Base-by-base conservation (phyloP, 441 rosid genomes). In the Syzygium malaccense region DNA sequence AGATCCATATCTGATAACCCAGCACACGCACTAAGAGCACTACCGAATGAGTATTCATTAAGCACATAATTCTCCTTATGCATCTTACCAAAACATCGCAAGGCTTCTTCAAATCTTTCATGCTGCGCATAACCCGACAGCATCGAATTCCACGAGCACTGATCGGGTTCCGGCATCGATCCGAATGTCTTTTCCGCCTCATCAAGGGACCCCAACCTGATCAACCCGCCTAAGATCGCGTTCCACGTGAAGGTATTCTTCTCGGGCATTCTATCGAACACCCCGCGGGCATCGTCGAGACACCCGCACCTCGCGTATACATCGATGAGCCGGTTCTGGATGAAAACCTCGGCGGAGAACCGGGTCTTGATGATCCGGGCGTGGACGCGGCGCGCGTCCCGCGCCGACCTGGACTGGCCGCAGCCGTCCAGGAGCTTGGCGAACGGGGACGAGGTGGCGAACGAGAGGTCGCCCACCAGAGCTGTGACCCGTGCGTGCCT, bases 71-170 rank as follows among this genome's bases (percentile, higher is more conserved):
- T 92, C 60, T 94, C 91, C 80, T 86, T 88, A 85, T 94, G 98
- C 98, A 96, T 96, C 90, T 88, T 26, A 84, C 87, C 92, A 88
- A 96, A 93, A 91, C 92, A 96, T 55, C 45, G 64, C 93, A 94
- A 79, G 75, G 97, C 98, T 86, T 94, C 94, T 68, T 90, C 90
- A 49, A 94, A 93, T 57, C 90, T 92, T 89, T 94, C 95, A 85
- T 91, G 94, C 85, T 94, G 96, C 0, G 96, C 95, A 88, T 93
- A 96, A n/a, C 97, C 98, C 1, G 98, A 93, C 23, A 96, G 91
- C 93, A 96, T 93, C 4, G 95, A 93, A 86, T 94, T 96, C 98
- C 98, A 94, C 2, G 99, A 92, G 93, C 97, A 96, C 91, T 94
- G 96, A 60, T 96, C 98, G 0, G 90, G 95, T 80, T 93, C 91